Evolutionary conservation across 257 asterid species (phyloP), one percentile per base, ranked within the genome.

Genomic region (Penstemon davidsonii): DNA sequence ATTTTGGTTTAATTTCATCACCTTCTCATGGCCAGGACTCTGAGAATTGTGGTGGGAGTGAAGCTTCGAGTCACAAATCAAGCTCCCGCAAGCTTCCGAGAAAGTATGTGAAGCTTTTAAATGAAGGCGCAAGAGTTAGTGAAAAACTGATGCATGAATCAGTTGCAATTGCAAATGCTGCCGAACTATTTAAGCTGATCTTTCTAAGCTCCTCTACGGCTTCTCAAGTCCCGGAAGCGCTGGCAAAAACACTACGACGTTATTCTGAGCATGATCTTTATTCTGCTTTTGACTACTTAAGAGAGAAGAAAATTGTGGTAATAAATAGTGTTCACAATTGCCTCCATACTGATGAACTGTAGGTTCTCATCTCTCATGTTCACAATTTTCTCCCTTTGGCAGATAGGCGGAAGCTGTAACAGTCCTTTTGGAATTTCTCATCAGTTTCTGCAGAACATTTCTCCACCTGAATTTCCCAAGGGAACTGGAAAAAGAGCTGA

Each of bases 221-320:
- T 79, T 88, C 95, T 53, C 85, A 80, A 79, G 88, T 82, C 71
- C 90, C 96, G 4, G 70, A 71, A 49, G 76, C 83, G 72, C 88
- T 93, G 70, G 95, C 99, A 36, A 87, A 88, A 86, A 90, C 99
- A 55, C 79, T 93, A 63, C 84, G 99, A 51, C 96, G 81, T 69
- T 93, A 93, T 77, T 90, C 99, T 55, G 96, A 93, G 86, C 97
- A 88, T 69, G 99, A 93, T 81, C 99, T 93, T 54, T 90, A 80
- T 85, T 85, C 97, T 70, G 96, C 99, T 75, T 93, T 93, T 78
- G 86, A 85, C 84, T 93, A 82, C 77, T 84, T 93, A 71, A 85
- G 96, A 76, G 99, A 90, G 73, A 90, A 83, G 81, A 93, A 84
- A 72, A 82, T 90, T 50, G 83, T 90, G 96, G 98, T 92, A 80